These are phyloP conservation scores for Alternaria longipes DNA, from an alignment of 2,329 filamentous ascomycete genomes.

Conservation along the genomic window DNA sequence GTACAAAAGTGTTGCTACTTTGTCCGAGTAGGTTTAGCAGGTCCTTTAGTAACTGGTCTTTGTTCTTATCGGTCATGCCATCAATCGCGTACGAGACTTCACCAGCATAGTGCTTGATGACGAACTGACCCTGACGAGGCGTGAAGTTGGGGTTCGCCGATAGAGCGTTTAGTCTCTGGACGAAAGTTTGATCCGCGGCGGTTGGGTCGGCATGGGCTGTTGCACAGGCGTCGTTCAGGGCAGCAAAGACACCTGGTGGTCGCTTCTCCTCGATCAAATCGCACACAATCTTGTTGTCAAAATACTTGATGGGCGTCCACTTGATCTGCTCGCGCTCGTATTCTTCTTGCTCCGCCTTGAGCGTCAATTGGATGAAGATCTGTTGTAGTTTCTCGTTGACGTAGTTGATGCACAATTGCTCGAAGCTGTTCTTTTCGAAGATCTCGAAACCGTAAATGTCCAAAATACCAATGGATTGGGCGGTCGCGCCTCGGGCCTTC, in stretches of 20 bases:
- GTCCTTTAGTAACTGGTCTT: conserved; percentile 95
- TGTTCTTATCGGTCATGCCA: conserved; percentile 99
- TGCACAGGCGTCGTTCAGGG: conserved; percentile 96
- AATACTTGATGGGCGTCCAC: conserved; percentile 99
- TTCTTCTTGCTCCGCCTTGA: conserved; percentile 97
- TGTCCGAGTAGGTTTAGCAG: conserved; percentile 84
- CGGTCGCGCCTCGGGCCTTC: conserved; percentile 76
- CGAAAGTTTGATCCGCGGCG: conserved; percentile 94
- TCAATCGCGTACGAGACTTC: conserved; percentile 95
- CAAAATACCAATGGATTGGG: conserved; percentile 92
- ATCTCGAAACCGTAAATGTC: conserved; percentile 99
- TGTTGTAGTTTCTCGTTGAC: conserved; percentile 99
- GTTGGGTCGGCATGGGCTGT: conserved; percentile 96
- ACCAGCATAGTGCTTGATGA: conserved; percentile 98
- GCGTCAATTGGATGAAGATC: conserved; percentile 96
- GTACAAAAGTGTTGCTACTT: conserved; percentile 86
- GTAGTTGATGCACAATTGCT: conserved; percentile 99
- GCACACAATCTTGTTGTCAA: conserved; percentile 99
- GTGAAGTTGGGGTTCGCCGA: conserved; percentile 88
- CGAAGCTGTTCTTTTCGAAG: conserved; percentile 97
- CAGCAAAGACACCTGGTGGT: conserved; percentile 92
- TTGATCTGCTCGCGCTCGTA: conserved; percentile 95
- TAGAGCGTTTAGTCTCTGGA: conserved; percentile 90
- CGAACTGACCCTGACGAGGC: conserved; percentile 92
- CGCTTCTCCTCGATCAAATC: conserved; percentile 93